These are phyloP conservation scores for Boletus coccyginus DNA, from an alignment of 768 basidiomycete genomes.

Conservation along the genomic window DNA sequence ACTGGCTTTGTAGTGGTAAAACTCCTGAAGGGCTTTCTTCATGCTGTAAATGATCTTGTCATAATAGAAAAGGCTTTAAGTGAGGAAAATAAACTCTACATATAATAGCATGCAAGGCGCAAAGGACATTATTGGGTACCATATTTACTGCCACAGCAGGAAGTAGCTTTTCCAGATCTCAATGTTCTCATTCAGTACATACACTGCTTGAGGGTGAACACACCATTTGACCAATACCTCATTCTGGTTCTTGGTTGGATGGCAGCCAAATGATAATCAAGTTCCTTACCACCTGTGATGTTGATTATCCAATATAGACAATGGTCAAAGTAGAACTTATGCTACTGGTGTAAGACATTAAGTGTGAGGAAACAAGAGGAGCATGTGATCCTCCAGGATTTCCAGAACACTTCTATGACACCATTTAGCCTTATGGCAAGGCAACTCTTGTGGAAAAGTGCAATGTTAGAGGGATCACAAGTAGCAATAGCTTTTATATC, in stretches of 20 bases:
- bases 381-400: conserved; percentile 20
- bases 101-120: conserved; percentile 33
- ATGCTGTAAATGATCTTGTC: background rate
- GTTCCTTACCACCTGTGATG: background rate
- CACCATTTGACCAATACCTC: background rate
- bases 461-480: no score
- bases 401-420: conserved; percentile 32
- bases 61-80: conserved; percentile 22
- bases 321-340: conserved; percentile 28
- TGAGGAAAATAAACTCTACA: conserved; percentile 40
- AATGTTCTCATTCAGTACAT: conserved; percentile 1
- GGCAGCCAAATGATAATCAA: conserved; percentile 25
- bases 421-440: no score
- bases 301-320: background rate
- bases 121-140: conserved; percentile 28
- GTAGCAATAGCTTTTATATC: no score
- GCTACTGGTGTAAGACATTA: background rate
- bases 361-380: conserved; percentile 20
- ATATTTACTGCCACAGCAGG: conserved; percentile 1
- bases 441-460: no score
- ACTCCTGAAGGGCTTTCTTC: background rate
- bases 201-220: conserved; percentile 8
- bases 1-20: conserved; percentile 9
- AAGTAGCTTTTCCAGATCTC: conserved; percentile 6
- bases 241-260: conserved; percentile 17